These are phyloP conservation scores for Coemansia sp. DNA, from an alignment of 192 early-diverging fungal species.

Conservation along the genomic window DNA sequence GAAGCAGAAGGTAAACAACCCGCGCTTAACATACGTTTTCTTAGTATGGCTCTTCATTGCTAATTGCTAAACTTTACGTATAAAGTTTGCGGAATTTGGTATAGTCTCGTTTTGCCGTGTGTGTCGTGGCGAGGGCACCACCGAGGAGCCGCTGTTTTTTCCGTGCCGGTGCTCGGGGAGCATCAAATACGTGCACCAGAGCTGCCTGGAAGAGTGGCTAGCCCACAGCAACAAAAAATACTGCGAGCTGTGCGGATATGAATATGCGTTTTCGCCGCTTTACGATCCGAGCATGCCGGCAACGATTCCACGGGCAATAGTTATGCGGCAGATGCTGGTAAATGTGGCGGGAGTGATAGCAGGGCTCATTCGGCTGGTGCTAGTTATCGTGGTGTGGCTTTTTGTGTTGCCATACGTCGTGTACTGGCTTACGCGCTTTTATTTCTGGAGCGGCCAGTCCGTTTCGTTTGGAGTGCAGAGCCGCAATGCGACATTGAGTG, in stretches of 20 bases:
- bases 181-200: constrained; percentile 93
- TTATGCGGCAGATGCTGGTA: constrained; percentile 55
- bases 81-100: neutral
- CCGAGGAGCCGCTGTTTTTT: constrained; percentile 81
- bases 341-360: constrained; percentile 50
- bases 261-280: constrained; percentile 80
- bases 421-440: constrained; percentile 80
- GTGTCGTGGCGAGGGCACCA: constrained; percentile 71
- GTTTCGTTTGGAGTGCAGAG: constrained; percentile 3
- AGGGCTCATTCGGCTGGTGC: constrained; percentile 52
- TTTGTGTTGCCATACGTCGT: constrained; percentile 77
- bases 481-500: neutral
- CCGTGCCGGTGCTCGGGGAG: constrained; percentile 96
- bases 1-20: constrained; percentile 31
- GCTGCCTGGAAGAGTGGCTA: constrained; percentile 83
- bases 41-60: neutral
- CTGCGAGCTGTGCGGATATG: constrained; percentile 90
- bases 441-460: constrained; percentile 74
- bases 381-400: constrained; percentile 76
- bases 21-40: neutral
- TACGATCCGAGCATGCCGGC: constrained; percentile 73
- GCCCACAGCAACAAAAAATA: constrained; percentile 67
- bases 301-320: constrained; percentile 58
- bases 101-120: constrained; percentile 76
- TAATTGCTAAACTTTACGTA: neutral